Conservation (phyloP, 2,329 filamentous ascomycete genomes). For the Allantophomopsis cytisporea region DNA sequence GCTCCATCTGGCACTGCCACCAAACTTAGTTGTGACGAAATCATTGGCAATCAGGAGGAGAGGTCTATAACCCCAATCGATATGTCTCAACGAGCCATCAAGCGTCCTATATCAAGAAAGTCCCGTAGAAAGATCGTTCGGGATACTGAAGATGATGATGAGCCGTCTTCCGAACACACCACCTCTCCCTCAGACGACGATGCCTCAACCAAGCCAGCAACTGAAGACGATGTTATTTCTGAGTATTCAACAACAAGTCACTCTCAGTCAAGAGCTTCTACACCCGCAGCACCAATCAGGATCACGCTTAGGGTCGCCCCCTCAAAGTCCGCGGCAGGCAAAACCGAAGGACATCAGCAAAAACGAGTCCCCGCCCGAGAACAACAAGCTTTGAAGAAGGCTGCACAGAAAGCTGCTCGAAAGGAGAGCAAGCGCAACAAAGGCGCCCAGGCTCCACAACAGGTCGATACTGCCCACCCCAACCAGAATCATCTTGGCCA, state of each 20-base stretch:
- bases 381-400: slow-evolving; percentile 8
- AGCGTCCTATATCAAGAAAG: neutral
- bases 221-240: neutral
- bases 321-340: neutral
- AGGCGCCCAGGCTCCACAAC: neutral
- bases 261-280: neutral
- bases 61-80: neutral
- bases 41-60: too few relatives aligned
- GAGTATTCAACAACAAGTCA: neutral
- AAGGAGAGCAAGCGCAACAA: slow-evolving; percentile 7
- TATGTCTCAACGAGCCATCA: neutral
- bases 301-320: neutral
- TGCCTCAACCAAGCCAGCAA: neutral
- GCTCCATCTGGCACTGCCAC: neutral
- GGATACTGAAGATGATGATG: slow-evolving; percentile 1
- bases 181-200: neutral
- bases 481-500: too few relatives aligned
- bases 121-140: neutral
- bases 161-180: neutral
- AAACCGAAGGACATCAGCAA: neutral
- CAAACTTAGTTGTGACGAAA: too few relatives aligned
- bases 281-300: neutral
- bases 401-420: slow-evolving; percentile 8
- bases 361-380: slow-evolving; percentile 8
- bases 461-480: too few relatives aligned